phyloP scores from a whole-genome alignment of 805 yeast genomes.

The Starmera quercuum region DNA sequence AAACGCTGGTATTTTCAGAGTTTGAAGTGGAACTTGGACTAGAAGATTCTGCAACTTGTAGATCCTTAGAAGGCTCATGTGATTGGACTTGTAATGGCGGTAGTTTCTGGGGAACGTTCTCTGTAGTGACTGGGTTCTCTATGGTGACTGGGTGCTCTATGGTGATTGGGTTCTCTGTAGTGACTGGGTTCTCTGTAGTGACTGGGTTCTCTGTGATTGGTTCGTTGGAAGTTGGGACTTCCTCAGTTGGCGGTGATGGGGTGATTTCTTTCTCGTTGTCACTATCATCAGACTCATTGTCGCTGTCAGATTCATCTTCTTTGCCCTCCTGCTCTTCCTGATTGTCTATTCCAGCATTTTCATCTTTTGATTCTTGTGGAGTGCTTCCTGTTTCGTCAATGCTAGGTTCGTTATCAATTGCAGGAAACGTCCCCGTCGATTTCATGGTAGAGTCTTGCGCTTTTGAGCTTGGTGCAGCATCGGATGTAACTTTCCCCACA shows the following conservation, averaged over 20 bases:
- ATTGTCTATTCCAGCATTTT: background rate
- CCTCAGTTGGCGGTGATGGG: background rate
- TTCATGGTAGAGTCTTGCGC: too few species aligned
- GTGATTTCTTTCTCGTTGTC: background rate
- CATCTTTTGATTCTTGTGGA: conserved; percentile 1
- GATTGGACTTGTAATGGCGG: conserved; percentile 1
- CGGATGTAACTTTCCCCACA: too few species aligned
- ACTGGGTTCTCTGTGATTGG: too few species aligned
- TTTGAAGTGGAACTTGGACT: background rate
- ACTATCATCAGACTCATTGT: background rate
- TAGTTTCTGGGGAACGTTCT: too few species aligned
- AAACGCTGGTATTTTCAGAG: conserved; percentile 5
- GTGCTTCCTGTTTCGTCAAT: conserved; percentile 1
- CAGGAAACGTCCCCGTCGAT: too few species aligned
- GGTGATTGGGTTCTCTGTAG: background rate
- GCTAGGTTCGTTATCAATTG: too few species aligned
- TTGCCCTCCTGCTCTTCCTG: background rate
- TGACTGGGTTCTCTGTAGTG: too few species aligned
- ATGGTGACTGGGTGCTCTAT: background rate
- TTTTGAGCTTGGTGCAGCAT: too few species aligned
- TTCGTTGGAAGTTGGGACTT: too few species aligned
- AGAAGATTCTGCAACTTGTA: background rate
- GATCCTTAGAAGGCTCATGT: background rate
- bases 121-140: background rate
- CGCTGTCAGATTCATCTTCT: background rate